These are phyloP conservation scores for Phytopythium delawarense DNA, from an alignment of 352 stramenopile species.

Conservation along the genomic window DNA sequence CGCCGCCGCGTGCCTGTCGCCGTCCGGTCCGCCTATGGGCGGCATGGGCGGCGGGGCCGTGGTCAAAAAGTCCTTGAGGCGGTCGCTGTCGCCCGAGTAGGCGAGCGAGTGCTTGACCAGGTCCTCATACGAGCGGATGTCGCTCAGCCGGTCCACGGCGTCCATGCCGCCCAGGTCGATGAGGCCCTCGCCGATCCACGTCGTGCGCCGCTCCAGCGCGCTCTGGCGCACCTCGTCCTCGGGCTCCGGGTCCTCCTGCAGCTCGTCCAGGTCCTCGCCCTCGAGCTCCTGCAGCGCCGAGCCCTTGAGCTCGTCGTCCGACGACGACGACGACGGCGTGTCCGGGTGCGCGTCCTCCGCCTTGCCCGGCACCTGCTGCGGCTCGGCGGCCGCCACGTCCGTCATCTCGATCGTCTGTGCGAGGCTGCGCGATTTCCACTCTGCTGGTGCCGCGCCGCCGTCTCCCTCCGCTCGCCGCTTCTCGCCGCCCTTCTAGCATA, in stretches of 20 bases:
- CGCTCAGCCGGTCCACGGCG: slow-evolving; percentile 46
- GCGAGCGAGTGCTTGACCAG: slow-evolving; percentile 23
- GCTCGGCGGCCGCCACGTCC: slow-evolving; percentile 9
- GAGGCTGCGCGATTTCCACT: slow-evolving; percentile 1
- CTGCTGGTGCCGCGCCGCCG: neutral
- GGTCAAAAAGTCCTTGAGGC: slow-evolving; percentile 42
- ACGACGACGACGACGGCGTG: slow-evolving; percentile 23
- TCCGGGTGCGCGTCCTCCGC: slow-evolving; percentile 1
- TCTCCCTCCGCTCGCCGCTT: neutral
- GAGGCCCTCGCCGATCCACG: slow-evolving; percentile 66
- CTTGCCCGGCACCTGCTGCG: neutral
- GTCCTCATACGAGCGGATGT: slow-evolving; percentile 28
- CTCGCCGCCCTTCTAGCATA: neutral
- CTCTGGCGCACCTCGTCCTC: slow-evolving; percentile 13
- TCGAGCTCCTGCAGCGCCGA: slow-evolving; percentile 1
- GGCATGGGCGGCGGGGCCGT: slow-evolving; percentile 29
- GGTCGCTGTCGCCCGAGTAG: slow-evolving; percentile 15
- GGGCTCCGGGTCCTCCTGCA: slow-evolving; percentile 17
- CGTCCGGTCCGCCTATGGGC: neutral
- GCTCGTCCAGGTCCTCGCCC: slow-evolving; percentile 8
- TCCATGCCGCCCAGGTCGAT: slow-evolving; percentile 47
- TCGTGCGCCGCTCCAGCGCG: slow-evolving; percentile 37
- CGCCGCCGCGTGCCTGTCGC: neutral
- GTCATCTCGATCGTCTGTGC: slow-evolving; percentile 12
- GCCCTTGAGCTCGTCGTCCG: slow-evolving; percentile 21